Percentiles rank a stretch among this genome's conserved stretches.
These are phyloP conservation scores for Sphenostylis stenocarpa DNA, from an alignment of 306 rosid species.

Conservation along the genomic window DNA sequence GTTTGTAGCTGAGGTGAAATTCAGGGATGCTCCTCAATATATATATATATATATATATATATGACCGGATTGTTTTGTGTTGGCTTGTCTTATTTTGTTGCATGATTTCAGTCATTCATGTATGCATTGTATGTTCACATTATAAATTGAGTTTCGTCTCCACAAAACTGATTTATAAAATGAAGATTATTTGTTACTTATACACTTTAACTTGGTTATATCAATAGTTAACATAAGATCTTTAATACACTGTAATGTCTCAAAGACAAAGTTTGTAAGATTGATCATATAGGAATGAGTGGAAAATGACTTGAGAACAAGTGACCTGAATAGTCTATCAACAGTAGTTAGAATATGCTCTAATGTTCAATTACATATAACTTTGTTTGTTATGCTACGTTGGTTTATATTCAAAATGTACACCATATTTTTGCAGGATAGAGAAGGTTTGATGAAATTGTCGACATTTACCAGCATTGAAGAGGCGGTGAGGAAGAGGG, in stretches of 20 bases:
- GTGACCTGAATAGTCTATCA: no score
- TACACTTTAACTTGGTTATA: no score
- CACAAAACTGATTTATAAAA: no score
- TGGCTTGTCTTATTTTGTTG: conserved; percentile 10
- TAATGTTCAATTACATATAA: not conserved
- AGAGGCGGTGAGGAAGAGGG: conserved; percentile 78
- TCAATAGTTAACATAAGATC: no score
- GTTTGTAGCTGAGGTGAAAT: conserved; percentile 94
- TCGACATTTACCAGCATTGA: conserved; percentile 73
- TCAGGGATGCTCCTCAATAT: conserved; percentile 75
- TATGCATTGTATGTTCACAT: not conserved
- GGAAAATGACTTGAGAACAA: no score
- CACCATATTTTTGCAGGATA: conserved; percentile 51
- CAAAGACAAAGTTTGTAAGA: no score
- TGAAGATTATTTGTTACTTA: no score
- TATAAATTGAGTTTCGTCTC: no score
- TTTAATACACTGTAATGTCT: no score
- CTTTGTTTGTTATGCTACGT: not conserved
- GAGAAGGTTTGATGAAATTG: conserved; percentile 72
- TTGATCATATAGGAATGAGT: no score
- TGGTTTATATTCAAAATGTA: not conserved
- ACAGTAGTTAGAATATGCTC: no score
- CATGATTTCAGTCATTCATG: not conserved
- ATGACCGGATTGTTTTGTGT: conserved; percentile 30
- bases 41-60: no score